Evolutionary conservation across 2,329 filamentous ascomycete genomes (phyloP).

Genomic region (Esteya vermicola): DNA sequence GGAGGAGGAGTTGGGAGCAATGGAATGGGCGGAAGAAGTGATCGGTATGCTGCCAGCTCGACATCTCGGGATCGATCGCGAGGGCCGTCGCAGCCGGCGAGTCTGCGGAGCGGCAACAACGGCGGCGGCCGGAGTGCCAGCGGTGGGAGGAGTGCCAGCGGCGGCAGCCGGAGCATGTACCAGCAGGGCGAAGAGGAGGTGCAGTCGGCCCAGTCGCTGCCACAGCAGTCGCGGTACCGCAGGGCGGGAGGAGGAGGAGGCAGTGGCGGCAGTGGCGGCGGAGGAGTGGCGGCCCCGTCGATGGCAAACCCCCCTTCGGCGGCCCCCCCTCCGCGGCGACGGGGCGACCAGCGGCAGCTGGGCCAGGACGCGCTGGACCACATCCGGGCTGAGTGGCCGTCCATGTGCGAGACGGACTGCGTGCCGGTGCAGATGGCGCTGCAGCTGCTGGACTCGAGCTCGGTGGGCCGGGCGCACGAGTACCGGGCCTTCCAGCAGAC

Average conservation of each 20-base stretch:
- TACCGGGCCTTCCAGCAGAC: constrained; percentile 74
- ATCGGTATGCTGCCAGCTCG: constrained; percentile 17
- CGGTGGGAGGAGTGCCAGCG: too few relatives aligned
- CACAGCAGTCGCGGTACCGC: constrained; percentile 3
- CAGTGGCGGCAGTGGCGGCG: constrained; percentile 12
- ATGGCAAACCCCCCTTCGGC: too few relatives aligned
- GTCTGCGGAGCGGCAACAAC: neutral
- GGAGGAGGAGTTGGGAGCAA: too few relatives aligned
- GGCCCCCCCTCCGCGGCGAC: too few relatives aligned
- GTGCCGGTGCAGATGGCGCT: constrained; percentile 90
- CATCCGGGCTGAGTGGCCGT: constrained; percentile 81
- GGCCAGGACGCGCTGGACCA: constrained; percentile 53
- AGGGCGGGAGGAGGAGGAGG: constrained; percentile 3
- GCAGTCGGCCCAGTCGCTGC: too few relatives aligned
- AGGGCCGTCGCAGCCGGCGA: neutral
- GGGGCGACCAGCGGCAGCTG: constrained; percentile 34
- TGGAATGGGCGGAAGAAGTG: constrained; percentile 12
- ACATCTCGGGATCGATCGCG: constrained; percentile 3
- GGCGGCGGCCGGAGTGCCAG: too few relatives aligned
- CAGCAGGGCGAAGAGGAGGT: neutral
- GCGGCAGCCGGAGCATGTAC: too few relatives aligned
- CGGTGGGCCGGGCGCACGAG: constrained; percentile 78
- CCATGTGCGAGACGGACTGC: constrained; percentile 79
- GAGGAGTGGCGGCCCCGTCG: too few relatives aligned
- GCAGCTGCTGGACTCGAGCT: constrained; percentile 86